These are phyloP conservation scores for Epichloe sibirici DNA, from an alignment of 2,329 filamentous ascomycete species.

Conservation along the genomic window DNA sequence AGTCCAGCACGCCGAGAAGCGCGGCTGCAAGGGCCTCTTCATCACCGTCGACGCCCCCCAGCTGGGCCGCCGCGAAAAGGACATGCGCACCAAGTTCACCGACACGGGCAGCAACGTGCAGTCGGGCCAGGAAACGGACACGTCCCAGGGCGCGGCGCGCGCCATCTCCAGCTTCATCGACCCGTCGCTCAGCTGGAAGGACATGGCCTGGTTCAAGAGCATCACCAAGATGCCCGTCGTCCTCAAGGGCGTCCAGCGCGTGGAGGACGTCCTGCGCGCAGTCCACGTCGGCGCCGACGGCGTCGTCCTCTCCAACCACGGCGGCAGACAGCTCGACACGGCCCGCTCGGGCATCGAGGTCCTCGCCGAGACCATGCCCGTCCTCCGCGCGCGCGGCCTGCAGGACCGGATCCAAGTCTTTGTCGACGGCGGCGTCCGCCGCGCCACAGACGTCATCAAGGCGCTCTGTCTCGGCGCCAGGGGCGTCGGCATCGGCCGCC, in stretches of 20 bases:
- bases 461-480: slow-evolving; percentile 83
- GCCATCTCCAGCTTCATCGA: slow-evolving; percentile 97
- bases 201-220: slow-evolving; percentile 82
- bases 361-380: slow-evolving; percentile 84
- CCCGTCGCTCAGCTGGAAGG: slow-evolving; percentile 82
- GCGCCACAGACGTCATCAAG: slow-evolving; percentile 91
- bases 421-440: slow-evolving; percentile 80
- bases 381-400: slow-evolving; percentile 60
- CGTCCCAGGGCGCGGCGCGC: slow-evolving; percentile 80
- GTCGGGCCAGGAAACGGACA: slow-evolving; percentile 62
- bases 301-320: slow-evolving; percentile 92
- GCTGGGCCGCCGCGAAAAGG: slow-evolving; percentile 88
- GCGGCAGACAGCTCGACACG: slow-evolving; percentile 86
- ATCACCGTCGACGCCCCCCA: slow-evolving; percentile 98
- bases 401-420: slow-evolving; percentile 74
- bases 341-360: slow-evolving; percentile 82
- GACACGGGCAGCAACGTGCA: slow-evolving; percentile 80
- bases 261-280: slow-evolving; percentile 88
- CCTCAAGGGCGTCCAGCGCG: slow-evolving; percentile 90
- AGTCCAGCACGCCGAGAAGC: slow-evolving; percentile 77
- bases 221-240: slow-evolving; percentile 94
- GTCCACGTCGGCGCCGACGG: slow-evolving; percentile 71
- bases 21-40: slow-evolving; percentile 91
- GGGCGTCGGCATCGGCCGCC: slow-evolving; percentile 86
- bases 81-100: slow-evolving; percentile 88